Base-by-base conservation (phyloP, 805 yeast genomes). In the Kluyveromyces dobzhanskii region DNA sequence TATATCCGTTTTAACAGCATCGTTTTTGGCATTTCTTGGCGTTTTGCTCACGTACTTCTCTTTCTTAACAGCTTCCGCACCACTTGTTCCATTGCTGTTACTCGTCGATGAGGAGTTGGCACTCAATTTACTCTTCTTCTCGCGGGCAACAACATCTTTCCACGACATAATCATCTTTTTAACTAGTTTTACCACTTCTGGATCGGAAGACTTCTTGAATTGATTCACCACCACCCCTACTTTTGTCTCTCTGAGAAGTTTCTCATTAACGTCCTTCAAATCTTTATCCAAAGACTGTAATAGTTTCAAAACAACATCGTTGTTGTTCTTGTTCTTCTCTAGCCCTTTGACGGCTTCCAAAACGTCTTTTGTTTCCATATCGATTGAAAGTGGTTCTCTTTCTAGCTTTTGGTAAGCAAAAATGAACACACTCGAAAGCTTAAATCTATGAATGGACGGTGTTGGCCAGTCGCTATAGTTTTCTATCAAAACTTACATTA, bases 181-280 rank as follows among this genome's bases (percentile, higher is more conserved):
- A 27, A 90, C 97, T 30, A 83, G 63, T 2, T 70, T 62, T 10
- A 80, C 68, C 33, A 92, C 61, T 49, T 87, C 94, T 17, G 72
- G 45, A 59, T 83, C 85, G 23, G 63, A 54, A 34, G 78, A 76
- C 7, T 84, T 64, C 47, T 95, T 76, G 53, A 83, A 76, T 61
- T 85, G 87, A 65, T 92, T 92, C 30, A 92, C 97, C 7, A 88
- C 90, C 13, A 92, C 90, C 47, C 98, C 98, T n/a, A 92, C 90
- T 60, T 86, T 87, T 7, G 98, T 92, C 54, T 90, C 76, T 53
- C 97, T 74, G 37, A 90, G 69, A 26, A 90, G 67, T 56, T 78
- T 75, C 56, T 90, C 97, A 1, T 94, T 79, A 3, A 34, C 37
- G 8, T 97, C 96, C 38, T 86, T 84, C 26, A 61, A 49, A 10